These are phyloP conservation scores for Dendrocalamus latiflorus DNA, from an alignment of 202 grass and related monocot genomes.

Conservation along the genomic window DNA sequence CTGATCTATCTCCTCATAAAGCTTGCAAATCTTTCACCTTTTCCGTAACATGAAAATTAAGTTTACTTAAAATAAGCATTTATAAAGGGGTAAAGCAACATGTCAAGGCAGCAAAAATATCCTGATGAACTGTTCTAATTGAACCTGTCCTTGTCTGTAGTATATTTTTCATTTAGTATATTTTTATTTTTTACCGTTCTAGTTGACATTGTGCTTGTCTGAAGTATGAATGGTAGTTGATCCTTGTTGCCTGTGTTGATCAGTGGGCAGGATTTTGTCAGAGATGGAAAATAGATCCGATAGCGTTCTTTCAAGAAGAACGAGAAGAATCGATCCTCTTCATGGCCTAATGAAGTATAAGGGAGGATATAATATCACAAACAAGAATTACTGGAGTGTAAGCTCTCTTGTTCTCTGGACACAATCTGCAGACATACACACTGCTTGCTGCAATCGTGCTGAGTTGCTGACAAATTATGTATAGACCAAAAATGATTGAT, in stretches of 20 bases:
- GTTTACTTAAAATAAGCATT: not conserved
- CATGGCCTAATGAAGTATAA: conserved; percentile 57
- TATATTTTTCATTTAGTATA: not conserved
- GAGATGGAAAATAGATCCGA: conserved; percentile 28
- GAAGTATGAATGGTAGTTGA: not conserved
- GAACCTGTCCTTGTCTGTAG: not conserved
- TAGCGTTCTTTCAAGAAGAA: conserved; percentile 45
- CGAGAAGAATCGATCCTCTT: conserved; percentile 63
- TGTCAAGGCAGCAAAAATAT: not conserved
- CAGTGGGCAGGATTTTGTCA: conserved; percentile 28
- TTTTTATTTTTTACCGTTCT: not conserved
- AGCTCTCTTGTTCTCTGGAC: conserved; percentile 29
- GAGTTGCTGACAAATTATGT: not conserved
- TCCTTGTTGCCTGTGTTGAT: too few species aligned
- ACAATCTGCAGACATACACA: not conserved
- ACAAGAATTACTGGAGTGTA: conserved; percentile 98
- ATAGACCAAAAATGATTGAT: not conserved
- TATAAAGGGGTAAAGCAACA: not conserved
- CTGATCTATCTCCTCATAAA: conserved; percentile 4
- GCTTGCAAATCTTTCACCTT: not conserved
- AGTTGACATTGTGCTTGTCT: not conserved
- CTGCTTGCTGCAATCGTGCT: not conserved
- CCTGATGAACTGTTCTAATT: conserved; percentile 1
- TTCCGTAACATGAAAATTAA: not conserved
- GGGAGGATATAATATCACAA: conserved; percentile 85